These are phyloP conservation scores for Mycocentrospora acerina DNA, from an alignment of 2,329 filamentous ascomycete genomes.

Conservation along the genomic window DNA sequence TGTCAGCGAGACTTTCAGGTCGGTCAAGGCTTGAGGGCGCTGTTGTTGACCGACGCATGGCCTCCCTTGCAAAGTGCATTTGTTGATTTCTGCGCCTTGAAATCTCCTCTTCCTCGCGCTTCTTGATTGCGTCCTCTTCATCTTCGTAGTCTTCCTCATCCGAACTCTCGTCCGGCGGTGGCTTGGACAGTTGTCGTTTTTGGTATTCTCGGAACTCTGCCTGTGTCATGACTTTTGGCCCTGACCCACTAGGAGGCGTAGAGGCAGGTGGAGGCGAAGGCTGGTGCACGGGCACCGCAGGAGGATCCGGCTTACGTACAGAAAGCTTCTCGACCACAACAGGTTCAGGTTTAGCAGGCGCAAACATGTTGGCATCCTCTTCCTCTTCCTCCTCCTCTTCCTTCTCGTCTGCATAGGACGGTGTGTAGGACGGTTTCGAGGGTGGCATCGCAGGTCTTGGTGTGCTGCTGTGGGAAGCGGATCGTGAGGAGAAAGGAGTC, in stretches of 20 bases:
- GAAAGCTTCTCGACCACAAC: conserved; percentile 4
- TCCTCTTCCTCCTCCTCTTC: conserved; percentile 31
- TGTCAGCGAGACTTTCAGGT: conserved; percentile 20
- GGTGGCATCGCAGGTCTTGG: conserved; percentile 28
- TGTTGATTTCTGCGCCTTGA: conserved; percentile 36
- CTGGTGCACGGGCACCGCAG: conserved; percentile 11
- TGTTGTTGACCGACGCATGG: conserved; percentile 39
- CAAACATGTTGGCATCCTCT: conserved; percentile 37
- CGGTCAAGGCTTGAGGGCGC: conserved; percentile 20
- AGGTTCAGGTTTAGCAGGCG: conserved; percentile 15
- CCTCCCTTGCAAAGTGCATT: conserved; percentile 36
- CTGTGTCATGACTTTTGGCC: conserved; percentile 36
- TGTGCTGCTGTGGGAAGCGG: conserved; percentile 33
- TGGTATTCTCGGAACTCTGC: conserved; percentile 37
- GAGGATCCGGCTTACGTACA: conserved; percentile 9
- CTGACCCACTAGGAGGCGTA: conserved; percentile 9
- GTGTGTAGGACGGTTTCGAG: conserved; percentile 16
- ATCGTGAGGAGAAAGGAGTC: conserved; percentile 36
- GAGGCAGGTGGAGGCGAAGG: conserved; percentile 10
- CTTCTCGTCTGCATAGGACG: no score
- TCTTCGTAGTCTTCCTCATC: conserved; percentile 42
- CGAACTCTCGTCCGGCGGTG: conserved; percentile 28
- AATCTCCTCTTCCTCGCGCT: conserved; percentile 36
- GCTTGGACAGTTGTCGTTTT: conserved; percentile 25
- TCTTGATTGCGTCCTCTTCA: conserved; percentile 39